Evolutionary conservation across 352 stramenopile genomes (phyloP).

Genomic region (Phytophthora lateralis): DNA sequence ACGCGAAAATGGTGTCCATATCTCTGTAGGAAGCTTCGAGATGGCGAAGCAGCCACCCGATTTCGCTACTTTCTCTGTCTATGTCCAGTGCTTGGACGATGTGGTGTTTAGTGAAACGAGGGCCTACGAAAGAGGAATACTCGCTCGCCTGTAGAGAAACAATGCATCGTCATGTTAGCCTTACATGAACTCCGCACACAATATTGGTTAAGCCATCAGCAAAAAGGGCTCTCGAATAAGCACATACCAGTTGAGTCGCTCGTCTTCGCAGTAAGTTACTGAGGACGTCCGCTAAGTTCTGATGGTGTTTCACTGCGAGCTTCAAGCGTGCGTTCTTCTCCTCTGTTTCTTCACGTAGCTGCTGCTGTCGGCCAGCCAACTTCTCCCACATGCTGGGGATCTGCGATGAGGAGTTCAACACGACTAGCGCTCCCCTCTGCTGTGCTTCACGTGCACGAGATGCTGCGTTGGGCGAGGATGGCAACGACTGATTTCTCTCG

Average conservation of each 20-base stretch:
- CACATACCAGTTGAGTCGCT: slow-evolving; percentile 13
- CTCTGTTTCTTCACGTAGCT: slow-evolving; percentile 18
- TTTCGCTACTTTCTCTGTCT: slow-evolving; percentile 17
- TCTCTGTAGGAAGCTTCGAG: slow-evolving; percentile 19
- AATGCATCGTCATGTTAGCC: background rate
- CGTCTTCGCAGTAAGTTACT: slow-evolving; percentile 33
- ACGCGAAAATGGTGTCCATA: slow-evolving; percentile 25
- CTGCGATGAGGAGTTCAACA: background rate
- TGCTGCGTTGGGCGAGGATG: background rate
- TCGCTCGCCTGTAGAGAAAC: slow-evolving; percentile 3
- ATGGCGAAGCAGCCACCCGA: slow-evolving; percentile 21
- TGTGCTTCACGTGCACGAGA: background rate
- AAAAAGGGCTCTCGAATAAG: background rate
- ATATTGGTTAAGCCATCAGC: background rate
- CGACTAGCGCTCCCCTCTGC: background rate
- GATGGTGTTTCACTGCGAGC: slow-evolving; percentile 43
- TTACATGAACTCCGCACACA: background rate
- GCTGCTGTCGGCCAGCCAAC: slow-evolving; percentile 27
- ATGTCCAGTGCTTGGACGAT: slow-evolving; percentile 22
- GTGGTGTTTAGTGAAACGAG: background rate
- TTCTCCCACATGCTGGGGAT: slow-evolving; percentile 29
- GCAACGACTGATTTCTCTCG: background rate
- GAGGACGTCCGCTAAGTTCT: slow-evolving; percentile 35
- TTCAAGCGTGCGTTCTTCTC: slow-evolving; percentile 29
- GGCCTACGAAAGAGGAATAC: background rate